Evolutionary conservation across 345 rosid genomes (phyloP).

Genomic region (Durio zibethinus): DNA sequence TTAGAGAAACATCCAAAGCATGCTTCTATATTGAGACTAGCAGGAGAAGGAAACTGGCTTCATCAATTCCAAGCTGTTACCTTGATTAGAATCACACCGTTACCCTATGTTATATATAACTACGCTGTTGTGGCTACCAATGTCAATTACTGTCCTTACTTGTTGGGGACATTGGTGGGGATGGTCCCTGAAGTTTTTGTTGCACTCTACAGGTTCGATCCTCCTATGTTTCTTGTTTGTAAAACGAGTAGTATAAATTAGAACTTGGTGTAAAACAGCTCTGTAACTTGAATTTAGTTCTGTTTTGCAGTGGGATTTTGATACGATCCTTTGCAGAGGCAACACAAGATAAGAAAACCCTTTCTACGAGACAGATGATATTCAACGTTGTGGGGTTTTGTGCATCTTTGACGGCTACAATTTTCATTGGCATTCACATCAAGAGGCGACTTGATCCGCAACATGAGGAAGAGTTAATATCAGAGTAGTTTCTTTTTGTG

Average conservation of each 20-base stretch:
- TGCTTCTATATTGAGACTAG: constrained; percentile 33
- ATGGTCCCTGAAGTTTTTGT: constrained; percentile 28
- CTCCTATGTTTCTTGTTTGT: not conserved
- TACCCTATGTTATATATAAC: constrained; percentile 35
- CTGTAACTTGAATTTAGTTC: not conserved
- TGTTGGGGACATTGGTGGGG: constrained; percentile 32
- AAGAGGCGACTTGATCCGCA: not conserved
- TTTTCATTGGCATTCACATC: constrained; percentile 1
- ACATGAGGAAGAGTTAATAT: not conserved
- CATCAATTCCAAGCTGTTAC: constrained; percentile 37
- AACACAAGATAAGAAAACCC: constrained; percentile 11
- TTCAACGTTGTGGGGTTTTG: constrained; percentile 1
- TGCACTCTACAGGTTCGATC: constrained; percentile 30
- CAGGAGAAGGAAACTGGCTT: constrained; percentile 38
- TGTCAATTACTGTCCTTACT: constrained; percentile 28
- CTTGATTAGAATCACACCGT: constrained; percentile 38
- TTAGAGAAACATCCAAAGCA: constrained; percentile 31
- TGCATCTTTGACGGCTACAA: not conserved
- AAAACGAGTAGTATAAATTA: too few species aligned
- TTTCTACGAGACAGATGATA: not conserved
- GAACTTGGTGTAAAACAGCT: not conserved
- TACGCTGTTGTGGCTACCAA: constrained; percentile 26
- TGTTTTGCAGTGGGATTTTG: constrained; percentile 28
- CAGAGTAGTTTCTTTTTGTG: not conserved
- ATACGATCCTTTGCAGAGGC: constrained; percentile 26